Conservation (phyloP, 345 rosid genomes). For the Nephelium lappaceum region DNA sequence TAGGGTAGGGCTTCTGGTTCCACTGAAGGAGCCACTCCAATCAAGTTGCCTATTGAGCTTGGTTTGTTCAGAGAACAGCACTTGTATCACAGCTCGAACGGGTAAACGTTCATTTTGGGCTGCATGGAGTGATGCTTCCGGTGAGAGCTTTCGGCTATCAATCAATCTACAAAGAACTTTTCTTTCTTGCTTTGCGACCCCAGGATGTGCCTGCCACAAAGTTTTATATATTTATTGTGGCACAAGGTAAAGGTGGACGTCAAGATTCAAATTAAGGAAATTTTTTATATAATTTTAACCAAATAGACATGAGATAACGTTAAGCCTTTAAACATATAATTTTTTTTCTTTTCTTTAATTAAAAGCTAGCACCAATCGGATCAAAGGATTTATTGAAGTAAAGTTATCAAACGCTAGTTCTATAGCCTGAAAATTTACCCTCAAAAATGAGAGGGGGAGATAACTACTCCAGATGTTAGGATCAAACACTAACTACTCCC, state of each 20-base stretch:
- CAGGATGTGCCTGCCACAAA: constrained; percentile 65
- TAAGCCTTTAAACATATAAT: too few species aligned
- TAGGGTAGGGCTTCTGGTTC: constrained; percentile 52
- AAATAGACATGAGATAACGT: too few species aligned
- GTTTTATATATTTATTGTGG: background rate
- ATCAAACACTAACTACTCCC: too few species aligned
- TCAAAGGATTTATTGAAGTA: too few species aligned
- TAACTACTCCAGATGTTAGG: too few species aligned
- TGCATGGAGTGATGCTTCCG: constrained; percentile 81
- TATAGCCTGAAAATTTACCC: too few species aligned
- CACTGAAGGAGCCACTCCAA: constrained; percentile 67
- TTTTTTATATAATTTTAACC: too few species aligned
- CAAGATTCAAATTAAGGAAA: background rate
- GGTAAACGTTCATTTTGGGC: constrained; percentile 87
- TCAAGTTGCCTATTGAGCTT: constrained; percentile 59
- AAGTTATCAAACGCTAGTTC: too few species aligned
- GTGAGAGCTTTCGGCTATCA: constrained; percentile 69
- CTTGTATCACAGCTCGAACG: constrained; percentile 77
- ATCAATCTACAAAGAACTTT: constrained; percentile 67
- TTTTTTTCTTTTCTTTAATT: too few species aligned
- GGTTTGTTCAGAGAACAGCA: constrained; percentile 70
- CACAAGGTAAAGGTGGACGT: background rate
- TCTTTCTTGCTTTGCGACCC: constrained; percentile 70
- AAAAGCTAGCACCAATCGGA: too few species aligned
- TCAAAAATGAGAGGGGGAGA: too few species aligned